These are phyloP conservation scores for Iris macrosiphon DNA, from an alignment of 106 monocot species.

Conservation along the genomic window DNA sequence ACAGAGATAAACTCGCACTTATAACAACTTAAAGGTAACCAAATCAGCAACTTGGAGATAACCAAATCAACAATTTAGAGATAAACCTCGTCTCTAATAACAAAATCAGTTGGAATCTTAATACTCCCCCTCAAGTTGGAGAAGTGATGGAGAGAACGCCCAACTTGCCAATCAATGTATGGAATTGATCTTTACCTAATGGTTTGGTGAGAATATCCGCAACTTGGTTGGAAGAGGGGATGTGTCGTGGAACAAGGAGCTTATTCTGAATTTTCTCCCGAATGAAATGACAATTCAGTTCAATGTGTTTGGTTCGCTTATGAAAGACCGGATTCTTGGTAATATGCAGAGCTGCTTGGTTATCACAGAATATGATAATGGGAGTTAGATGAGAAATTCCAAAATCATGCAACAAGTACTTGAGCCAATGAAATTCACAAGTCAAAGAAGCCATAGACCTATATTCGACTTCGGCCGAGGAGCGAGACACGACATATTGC, in stretches of 20 bases:
- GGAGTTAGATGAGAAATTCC: background rate
- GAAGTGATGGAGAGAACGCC: background rate
- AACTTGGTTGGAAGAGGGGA: background rate
- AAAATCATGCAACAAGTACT: background rate
- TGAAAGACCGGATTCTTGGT: background rate
- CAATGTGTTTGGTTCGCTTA: background rate
- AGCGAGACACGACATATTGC: background rate
- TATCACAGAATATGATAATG: background rate
- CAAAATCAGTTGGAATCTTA: too few species aligned
- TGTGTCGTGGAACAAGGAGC: background rate
- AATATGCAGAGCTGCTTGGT: background rate
- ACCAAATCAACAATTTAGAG: too few species aligned
- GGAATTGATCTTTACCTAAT: background rate
- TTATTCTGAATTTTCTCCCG: background rate
- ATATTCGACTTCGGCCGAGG: background rate
- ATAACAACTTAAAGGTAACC: too few species aligned
- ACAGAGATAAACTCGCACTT: too few species aligned
- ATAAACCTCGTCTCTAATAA: too few species aligned
- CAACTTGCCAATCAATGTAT: background rate
- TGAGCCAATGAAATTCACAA: conserved; percentile 1
- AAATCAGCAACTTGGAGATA: too few species aligned
- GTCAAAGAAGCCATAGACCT: background rate
- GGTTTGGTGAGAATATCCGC: conserved; percentile 1
- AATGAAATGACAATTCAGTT: background rate
- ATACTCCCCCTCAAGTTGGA: conserved; percentile 6